These are phyloP conservation scores for Pholiota microspora DNA, from an alignment of 768 basidiomycete genomes.

Conservation along the genomic window DNA sequence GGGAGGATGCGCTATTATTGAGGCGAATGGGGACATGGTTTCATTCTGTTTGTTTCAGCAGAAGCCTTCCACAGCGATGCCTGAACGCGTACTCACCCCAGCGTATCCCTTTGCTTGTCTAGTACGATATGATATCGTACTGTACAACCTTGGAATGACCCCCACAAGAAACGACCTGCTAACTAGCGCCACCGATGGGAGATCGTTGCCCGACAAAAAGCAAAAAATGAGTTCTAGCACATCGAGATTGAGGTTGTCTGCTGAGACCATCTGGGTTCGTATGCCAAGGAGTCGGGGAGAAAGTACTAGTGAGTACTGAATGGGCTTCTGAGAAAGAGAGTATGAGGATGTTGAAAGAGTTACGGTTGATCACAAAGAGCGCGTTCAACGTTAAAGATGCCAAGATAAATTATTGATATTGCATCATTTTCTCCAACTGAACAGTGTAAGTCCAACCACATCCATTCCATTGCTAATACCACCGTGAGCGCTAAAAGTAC, in stretches of 20 bases:
- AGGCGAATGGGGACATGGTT: slow-evolving; percentile 60
- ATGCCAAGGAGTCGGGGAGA: too few relatives aligned
- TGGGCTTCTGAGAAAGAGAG: background rate
- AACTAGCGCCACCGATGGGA: slow-evolving; percentile 61
- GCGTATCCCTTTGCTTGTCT: slow-evolving; percentile 60
- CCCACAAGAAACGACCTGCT: slow-evolving; percentile 64
- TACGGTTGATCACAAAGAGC: background rate
- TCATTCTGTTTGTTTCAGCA: slow-evolving; percentile 19
- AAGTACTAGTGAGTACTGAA: background rate
- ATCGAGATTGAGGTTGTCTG: slow-evolving; percentile 69
- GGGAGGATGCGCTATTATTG: slow-evolving; percentile 48
- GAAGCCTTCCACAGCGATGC: background rate
- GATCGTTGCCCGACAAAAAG: slow-evolving; percentile 51
- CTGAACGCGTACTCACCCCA: slow-evolving; percentile 32
- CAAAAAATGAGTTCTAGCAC: slow-evolving; percentile 69
- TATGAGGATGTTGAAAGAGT: background rate
- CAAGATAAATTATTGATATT: background rate
- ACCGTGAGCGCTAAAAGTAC: too few relatives aligned
- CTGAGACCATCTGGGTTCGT: slow-evolving; percentile 66
- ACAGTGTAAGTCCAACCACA: too few relatives aligned
- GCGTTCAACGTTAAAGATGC: background rate
- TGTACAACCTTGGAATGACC: slow-evolving; percentile 62
- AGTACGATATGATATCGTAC: slow-evolving; percentile 50
- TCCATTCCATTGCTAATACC: too few relatives aligned
- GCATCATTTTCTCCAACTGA: too few relatives aligned